A percentile compares a stretch with the other conserved stretches of the same genome.
phyloP scores from a whole-genome alignment of 2,329 filamentous ascomycete genomes.

The Blumeria graminis region DNA sequence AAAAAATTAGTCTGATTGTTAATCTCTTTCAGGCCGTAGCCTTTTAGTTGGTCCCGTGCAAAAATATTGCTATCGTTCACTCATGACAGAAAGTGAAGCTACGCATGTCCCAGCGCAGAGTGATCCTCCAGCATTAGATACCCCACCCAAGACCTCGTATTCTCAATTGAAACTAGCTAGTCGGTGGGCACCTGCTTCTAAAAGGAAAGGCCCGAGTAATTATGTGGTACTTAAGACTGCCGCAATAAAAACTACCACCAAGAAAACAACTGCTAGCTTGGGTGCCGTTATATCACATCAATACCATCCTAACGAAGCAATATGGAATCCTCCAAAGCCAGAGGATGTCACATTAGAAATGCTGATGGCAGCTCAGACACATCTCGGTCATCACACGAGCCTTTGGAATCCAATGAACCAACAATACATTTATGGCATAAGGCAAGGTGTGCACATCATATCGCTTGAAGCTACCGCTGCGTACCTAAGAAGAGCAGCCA shows the following conservation, averaged over 20 bases:
- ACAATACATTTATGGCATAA: conserved; percentile 77
- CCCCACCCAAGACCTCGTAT: too few relatives aligned
- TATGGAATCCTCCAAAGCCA: conserved; percentile 48
- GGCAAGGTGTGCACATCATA: conserved; percentile 80
- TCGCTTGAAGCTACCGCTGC: conserved; percentile 71
- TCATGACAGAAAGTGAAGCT: conserved; percentile 13
- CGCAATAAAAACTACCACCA: background rate
- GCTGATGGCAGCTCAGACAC: conserved; percentile 64
- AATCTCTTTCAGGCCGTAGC: too few relatives aligned
- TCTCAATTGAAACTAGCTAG: too few relatives aligned
- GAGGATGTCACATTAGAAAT: conserved; percentile 74
- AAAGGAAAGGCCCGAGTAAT: background rate
- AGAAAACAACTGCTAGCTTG: background rate
- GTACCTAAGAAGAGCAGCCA: conserved; percentile 77
- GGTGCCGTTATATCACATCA: conserved; percentile 26
- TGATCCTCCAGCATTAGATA: too few relatives aligned
- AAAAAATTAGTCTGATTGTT: too few relatives aligned
- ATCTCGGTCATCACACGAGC: conserved; percentile 75
- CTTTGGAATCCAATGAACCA: conserved; percentile 90
- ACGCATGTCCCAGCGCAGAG: background rate
- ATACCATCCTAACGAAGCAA: conserved; percentile 41
- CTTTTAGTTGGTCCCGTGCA: conserved; percentile 15
- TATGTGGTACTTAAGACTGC: background rate
- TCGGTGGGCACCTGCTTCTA: conserved; percentile 3
- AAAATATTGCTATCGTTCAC: conserved; percentile 17